A percentile compares a stretch with the other conserved stretches of the same genome.
These are phyloP conservation scores for Rhynchospora tenuis DNA, from an alignment of 176 grass and related monocot genomes.

Conservation along the genomic window DNA sequence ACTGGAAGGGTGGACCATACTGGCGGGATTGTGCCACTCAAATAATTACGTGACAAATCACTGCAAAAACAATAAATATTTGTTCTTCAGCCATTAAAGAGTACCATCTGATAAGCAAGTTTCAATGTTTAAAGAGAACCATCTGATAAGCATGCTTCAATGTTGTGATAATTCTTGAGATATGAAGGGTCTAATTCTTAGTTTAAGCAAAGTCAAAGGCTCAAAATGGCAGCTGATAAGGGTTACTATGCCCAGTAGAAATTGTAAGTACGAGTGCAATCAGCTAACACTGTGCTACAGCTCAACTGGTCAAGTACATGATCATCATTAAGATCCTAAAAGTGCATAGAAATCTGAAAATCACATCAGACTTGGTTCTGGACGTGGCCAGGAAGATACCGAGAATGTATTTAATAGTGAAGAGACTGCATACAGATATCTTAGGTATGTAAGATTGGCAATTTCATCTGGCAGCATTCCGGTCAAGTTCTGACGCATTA, in stretches of 20 bases:
- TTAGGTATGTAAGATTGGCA: conserved; percentile 62
- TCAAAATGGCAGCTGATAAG: not conserved
- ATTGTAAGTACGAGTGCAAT: not conserved
- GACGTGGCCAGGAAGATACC: not conserved
- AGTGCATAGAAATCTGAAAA: not conserved
- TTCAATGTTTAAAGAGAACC: not conserved
- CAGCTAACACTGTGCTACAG: not conserved
- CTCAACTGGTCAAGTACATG: not conserved
- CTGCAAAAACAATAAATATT: conserved; percentile 30
- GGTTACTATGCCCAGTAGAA: not conserved
- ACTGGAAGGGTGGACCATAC: conserved; percentile 57
- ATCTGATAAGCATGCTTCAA: not conserved
- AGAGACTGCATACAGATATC: conserved; percentile 50
- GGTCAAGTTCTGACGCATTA: conserved; percentile 56
- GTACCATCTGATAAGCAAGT: not conserved
- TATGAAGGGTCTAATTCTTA: conserved; percentile 4
- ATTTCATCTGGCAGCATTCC: conserved; percentile 62
- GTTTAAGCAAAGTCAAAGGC: not conserved
- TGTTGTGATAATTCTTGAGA: not conserved
- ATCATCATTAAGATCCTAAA: not conserved
- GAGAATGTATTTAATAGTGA: not conserved
- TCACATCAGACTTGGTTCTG: not conserved
- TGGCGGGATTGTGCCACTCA: conserved; percentile 61
- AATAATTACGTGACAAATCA: conserved; percentile 66
- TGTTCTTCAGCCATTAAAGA: not conserved